phyloP scores from a whole-genome alignment of 2,329 filamentous ascomycete species.

The Aureobasidium lini region DNA sequence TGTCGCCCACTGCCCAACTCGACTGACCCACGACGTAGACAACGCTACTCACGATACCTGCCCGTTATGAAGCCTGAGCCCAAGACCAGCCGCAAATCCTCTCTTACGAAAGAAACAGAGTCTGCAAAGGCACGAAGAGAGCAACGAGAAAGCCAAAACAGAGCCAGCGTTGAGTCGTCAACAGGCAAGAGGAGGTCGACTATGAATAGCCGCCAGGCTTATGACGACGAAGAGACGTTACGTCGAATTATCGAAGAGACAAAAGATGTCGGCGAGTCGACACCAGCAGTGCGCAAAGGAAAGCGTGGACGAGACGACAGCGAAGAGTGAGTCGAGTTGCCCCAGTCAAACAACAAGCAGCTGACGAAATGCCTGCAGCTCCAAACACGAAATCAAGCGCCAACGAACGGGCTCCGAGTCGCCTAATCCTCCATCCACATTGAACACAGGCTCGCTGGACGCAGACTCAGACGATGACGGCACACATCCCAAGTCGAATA shows the following conservation, averaged over 20 bases:
- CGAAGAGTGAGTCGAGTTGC: conserved; percentile 66
- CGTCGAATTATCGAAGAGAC: conserved; percentile 90
- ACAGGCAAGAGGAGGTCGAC: conserved; percentile 82
- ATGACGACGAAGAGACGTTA: conserved; percentile 88
- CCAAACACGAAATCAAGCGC: conserved; percentile 65
- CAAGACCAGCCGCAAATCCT: conserved; percentile 58
- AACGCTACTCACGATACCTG: conserved; percentile 57
- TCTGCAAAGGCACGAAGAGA: conserved; percentile 45
- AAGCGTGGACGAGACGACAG: conserved; percentile 87
- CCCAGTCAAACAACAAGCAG: neutral
- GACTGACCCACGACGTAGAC: conserved; percentile 34
- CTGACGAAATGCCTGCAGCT: conserved; percentile 41
- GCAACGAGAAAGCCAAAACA: conserved; percentile 36
- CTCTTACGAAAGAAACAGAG: conserved; percentile 50
- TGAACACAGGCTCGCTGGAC: conserved; percentile 40
- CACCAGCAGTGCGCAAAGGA: conserved; percentile 52
- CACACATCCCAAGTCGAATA: conserved; percentile 21
- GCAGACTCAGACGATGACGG: conserved; percentile 62
- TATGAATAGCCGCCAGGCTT: conserved; percentile 95
- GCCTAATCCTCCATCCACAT: conserved; percentile 48
- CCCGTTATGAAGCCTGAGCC: conserved; percentile 47
- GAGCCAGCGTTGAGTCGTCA: conserved; percentile 46
- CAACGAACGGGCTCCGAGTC: conserved; percentile 76
- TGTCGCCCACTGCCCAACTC: neutral
- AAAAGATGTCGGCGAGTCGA: conserved; percentile 67